phyloP scores from a whole-genome alignment of 164 flowering plant species.

The Litsea cubeba region DNA sequence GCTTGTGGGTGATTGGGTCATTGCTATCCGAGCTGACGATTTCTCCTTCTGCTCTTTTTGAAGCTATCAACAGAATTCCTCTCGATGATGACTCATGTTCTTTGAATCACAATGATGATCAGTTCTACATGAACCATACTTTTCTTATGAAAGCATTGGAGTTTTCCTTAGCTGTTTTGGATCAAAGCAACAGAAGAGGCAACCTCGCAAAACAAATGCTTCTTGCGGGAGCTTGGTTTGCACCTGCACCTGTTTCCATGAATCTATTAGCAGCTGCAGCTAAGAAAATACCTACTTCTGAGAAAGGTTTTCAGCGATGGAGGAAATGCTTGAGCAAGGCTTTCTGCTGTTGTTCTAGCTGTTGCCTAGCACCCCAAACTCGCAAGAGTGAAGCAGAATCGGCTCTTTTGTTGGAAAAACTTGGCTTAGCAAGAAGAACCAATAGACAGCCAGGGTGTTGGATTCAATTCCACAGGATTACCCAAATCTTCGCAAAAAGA shows the following conservation, averaged over 20 bases:
- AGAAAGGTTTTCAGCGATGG: slow-evolving; percentile 45
- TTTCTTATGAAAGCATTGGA: slow-evolving; percentile 49
- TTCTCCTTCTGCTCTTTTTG: slow-evolving; percentile 61
- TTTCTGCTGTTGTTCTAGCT: slow-evolving; percentile 39
- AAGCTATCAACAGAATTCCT: slow-evolving; percentile 50
- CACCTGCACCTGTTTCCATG: slow-evolving; percentile 66
- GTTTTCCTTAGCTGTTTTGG: slow-evolving; percentile 51
- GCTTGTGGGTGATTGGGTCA: slow-evolving; percentile 63
- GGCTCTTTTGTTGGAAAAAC: slow-evolving; percentile 56
- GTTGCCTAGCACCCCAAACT: slow-evolving; percentile 34
- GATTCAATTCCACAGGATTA: slow-evolving; percentile 67
- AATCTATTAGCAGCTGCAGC: slow-evolving; percentile 65
- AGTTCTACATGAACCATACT: slow-evolving; percentile 52
- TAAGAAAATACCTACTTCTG: slow-evolving; percentile 36
- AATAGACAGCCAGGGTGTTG: slow-evolving; percentile 48
- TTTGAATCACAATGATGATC: slow-evolving; percentile 41
- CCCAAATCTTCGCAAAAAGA: slow-evolving; percentile 50
- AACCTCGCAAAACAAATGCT: slow-evolving; percentile 69
- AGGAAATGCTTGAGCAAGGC: slow-evolving; percentile 34
- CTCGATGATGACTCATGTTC: slow-evolving; percentile 30
- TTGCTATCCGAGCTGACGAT: slow-evolving; percentile 68
- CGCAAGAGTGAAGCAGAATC: slow-evolving; percentile 66
- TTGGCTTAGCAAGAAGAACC: slow-evolving; percentile 66
- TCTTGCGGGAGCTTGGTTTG: slow-evolving; percentile 84
- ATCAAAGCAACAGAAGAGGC: slow-evolving; percentile 38